Percentiles rank a stretch among this genome's conserved stretches.
Conservation (phyloP, 1,139 yeast species). For the Suhomyces maxii region DNA sequence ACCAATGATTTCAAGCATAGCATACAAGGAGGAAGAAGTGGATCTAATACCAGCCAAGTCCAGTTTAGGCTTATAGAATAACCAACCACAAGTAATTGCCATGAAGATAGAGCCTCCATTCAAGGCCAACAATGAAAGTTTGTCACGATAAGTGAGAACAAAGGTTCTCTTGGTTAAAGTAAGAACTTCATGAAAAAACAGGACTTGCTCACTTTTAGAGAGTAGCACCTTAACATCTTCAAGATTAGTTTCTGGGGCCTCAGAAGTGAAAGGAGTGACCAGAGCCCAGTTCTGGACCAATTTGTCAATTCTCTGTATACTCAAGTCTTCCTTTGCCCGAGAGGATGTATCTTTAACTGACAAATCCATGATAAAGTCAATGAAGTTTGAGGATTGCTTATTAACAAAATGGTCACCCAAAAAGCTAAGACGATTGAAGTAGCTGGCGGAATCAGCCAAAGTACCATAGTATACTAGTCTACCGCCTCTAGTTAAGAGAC, state of each 20-base stretch:
- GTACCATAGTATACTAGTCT: slow-evolving; percentile 23
- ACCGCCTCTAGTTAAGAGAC: slow-evolving; percentile 26
- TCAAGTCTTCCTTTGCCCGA: slow-evolving; percentile 16
- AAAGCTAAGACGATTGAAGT: slow-evolving; percentile 16
- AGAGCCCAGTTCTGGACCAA: slow-evolving; percentile 20
- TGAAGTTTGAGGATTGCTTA: slow-evolving; percentile 7
- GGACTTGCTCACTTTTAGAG: slow-evolving; percentile 14
- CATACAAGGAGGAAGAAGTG: slow-evolving; percentile 21
- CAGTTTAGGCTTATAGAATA: slow-evolving; percentile 20
- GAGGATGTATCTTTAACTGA: slow-evolving; percentile 24
- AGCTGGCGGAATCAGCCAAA: slow-evolving; percentile 17
- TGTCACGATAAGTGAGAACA: slow-evolving; percentile 19
- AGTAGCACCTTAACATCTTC: slow-evolving; percentile 12
- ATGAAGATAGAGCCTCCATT: slow-evolving; percentile 20
- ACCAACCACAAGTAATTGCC: slow-evolving; percentile 23
- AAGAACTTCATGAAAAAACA: slow-evolving; percentile 19
- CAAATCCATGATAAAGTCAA: slow-evolving; percentile 22
- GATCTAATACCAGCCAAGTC: slow-evolving; percentile 24
- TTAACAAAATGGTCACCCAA: slow-evolving; percentile 4
- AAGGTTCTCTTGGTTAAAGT: slow-evolving; percentile 22
- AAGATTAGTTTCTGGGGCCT: slow-evolving; percentile 8
- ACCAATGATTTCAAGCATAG: slow-evolving; percentile 25
- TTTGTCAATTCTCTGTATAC: slow-evolving; percentile 15
- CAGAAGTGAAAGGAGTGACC: background rate
- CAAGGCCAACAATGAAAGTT: slow-evolving; percentile 18